Conservation (phyloP, 1,284 basidiomycete species). For the Apiotrichum montevideense region DNA sequence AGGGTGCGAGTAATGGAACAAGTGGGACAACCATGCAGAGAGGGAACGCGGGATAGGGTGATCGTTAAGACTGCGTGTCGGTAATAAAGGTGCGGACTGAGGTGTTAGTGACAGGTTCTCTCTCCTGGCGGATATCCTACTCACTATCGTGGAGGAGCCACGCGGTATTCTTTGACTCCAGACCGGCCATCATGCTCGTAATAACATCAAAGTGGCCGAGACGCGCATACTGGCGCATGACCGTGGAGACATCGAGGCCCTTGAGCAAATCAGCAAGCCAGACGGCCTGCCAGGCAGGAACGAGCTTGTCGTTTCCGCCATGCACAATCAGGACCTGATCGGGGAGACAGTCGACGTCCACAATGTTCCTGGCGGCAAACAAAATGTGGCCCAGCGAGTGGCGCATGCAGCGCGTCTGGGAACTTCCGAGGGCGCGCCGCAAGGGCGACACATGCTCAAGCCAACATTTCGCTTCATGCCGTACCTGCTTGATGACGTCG, state of each 20-base stretch:
- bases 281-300: constrained; percentile 42
- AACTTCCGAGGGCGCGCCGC: constrained; percentile 40
- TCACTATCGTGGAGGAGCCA: constrained; percentile 18
- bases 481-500: constrained; percentile 46
- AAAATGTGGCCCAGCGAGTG: constrained; percentile 47
- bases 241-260: constrained; percentile 43
- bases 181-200: constrained; percentile 33
- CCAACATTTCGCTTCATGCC: constrained; percentile 37
- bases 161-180: constrained; percentile 20
- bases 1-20: too few species aligned
- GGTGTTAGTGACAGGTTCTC: neutral
- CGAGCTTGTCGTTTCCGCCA: constrained; percentile 40
- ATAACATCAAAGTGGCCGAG: constrained; percentile 42
- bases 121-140: neutral
- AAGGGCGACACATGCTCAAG: constrained; percentile 45
- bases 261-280: constrained; percentile 44
- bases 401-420: constrained; percentile 43
- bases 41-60: too few species aligned
- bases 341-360: constrained; percentile 41
- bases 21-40: too few species aligned
- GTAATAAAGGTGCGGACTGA: constrained; percentile 10
- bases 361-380: constrained; percentile 42
- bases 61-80: neutral
- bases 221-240: constrained; percentile 40
- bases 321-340: constrained; percentile 45